Conservation (phyloP, 768 basidiomycete genomes). For the Cubamyces lactineus region DNA sequence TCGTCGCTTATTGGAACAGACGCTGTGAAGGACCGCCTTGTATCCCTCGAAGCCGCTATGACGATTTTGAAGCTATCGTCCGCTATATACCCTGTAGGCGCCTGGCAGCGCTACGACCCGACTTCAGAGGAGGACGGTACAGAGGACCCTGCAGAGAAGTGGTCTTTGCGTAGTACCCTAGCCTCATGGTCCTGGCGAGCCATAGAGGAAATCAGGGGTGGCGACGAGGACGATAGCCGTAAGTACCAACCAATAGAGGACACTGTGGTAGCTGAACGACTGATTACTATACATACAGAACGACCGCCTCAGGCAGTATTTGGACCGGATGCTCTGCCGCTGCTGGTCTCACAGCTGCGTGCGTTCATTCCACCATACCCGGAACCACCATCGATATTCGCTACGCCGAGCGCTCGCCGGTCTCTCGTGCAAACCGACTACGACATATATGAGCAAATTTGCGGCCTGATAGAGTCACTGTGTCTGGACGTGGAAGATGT, state of each 20-base stretch:
- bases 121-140: slow-evolving; percentile 22
- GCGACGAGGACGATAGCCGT: slow-evolving; percentile 47
- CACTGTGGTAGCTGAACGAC: not conserved
- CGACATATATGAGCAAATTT: slow-evolving; percentile 72
- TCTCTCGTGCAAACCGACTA: slow-evolving; percentile 66
- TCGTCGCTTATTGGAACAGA: slow-evolving; percentile 46
- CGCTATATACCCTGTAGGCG: slow-evolving; percentile 72
- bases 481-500: slow-evolving; percentile 79
- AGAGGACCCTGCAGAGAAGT: slow-evolving; percentile 53
- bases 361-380: slow-evolving; percentile 63
- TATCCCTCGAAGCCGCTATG: slow-evolving; percentile 66
- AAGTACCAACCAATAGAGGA: slow-evolving; percentile 25
- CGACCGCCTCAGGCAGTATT: slow-evolving; percentile 58
- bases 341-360: slow-evolving; percentile 59
- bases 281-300: not conserved
- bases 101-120: slow-evolving; percentile 48
- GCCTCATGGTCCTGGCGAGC: slow-evolving; percentile 80
- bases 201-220: slow-evolving; percentile 73
- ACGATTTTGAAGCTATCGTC: slow-evolving; percentile 70
- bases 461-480: slow-evolving; percentile 76
- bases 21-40: slow-evolving; percentile 68
- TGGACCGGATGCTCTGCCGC: slow-evolving; percentile 63
- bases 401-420: slow-evolving; percentile 44
- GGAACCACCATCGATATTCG: slow-evolving; percentile 42
- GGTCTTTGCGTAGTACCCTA: slow-evolving; percentile 65